Base-by-base conservation (phyloP, 306 rosid genomes). In the Vachellia pachyceras region DNA sequence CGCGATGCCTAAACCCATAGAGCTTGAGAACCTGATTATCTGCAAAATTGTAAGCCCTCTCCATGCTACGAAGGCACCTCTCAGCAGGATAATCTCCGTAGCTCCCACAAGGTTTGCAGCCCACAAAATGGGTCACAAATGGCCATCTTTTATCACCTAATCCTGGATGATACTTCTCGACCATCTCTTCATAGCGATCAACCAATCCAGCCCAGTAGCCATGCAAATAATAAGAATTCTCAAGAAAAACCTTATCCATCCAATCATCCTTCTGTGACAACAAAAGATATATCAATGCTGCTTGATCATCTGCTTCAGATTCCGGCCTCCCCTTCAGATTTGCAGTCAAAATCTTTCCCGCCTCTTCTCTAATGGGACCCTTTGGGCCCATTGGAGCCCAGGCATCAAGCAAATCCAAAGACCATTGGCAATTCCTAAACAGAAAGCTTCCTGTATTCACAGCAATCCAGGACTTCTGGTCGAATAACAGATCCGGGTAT, bases 361-460 rank as follows among this genome's bases (percentile, higher is more conserved):
- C 98, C 84, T 95, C 98, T 18, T 95, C 98, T 0, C 99, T 86
- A 23, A 91, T 75, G 0, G 85, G 87, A 60, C 99, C 98, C 74
- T 93, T 95, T 0, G 99, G 99, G 9, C 99, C 99, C 99, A 95
- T 95, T 4, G 99, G 99, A 84, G 99, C 97, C 99, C 99, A 95
- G 33, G 72, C 94, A 87, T 95, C 99, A 50, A 95, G 93, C 91
- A 95, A 91, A 88, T 93, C 98, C 90, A 95, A 70, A 45, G 97
- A 90, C 99, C 99, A 95, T 83, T 95, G 99, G 37, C 99, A 93
- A 82, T 95, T 95, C 81, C 99, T 71, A 25, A 95, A 89, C 82
- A 95, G 68, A 76, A 95, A 95, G 63, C 98, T 93, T 4, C 99
- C 99, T 0, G 99, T 95, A 22, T 95, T 95, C 71, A 93, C 83